Evolutionary conservation across 129 eudicot genomes (phyloP), one percentile per base, ranked within the genome.

Genomic region (Flaveria trinervia): DNA sequence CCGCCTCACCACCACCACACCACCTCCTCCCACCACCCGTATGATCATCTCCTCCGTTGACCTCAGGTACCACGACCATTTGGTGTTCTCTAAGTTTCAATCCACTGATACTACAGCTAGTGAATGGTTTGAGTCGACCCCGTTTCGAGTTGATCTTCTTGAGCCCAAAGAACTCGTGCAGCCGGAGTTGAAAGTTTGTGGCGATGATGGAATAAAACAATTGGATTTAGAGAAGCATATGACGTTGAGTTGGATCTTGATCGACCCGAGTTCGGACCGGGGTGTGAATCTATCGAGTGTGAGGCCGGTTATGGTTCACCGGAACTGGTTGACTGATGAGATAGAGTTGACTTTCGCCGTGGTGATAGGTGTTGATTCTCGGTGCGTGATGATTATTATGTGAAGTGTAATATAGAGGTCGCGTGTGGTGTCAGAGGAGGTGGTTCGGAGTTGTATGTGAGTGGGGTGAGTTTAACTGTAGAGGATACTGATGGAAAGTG

Each of bases 241-340:
- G 72, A 77, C 76, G 0, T 44, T 82, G 64, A 72, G 79, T 30
- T 82, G 86, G 86, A 82, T 82, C 64, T 6, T 82, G 18, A 82
- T 82, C 0, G 83, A 82, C 72, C 86, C 86, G 26, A 25, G 43
- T 48, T 82, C 7, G 9, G 72, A 82, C 9, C 79, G 83, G 20
- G 74, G 76, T 0, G 79, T 82, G 25, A 77, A 82, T 66, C 18
- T 82, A 13, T 82, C 86, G 1, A 82, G 83, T 12, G 4, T 26
- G 2, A 82, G 67, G 20, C 80, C 86, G 0, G 83, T 82, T 65
- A 66, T 62, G 10, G 80, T 72, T 0, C 74, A 82, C 39, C 78
- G 75, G 15, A 78, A 82, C 18, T 77, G 86, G 86, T 72, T 82
- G 79, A 77, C 86, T 46, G 76, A 68, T 0, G 83, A 82, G 14